Percentiles rank a stretch among this genome's conserved stretches.
Conservation (phyloP, 345 rosid species). For the Melaleuca quinquenervia region DNA sequence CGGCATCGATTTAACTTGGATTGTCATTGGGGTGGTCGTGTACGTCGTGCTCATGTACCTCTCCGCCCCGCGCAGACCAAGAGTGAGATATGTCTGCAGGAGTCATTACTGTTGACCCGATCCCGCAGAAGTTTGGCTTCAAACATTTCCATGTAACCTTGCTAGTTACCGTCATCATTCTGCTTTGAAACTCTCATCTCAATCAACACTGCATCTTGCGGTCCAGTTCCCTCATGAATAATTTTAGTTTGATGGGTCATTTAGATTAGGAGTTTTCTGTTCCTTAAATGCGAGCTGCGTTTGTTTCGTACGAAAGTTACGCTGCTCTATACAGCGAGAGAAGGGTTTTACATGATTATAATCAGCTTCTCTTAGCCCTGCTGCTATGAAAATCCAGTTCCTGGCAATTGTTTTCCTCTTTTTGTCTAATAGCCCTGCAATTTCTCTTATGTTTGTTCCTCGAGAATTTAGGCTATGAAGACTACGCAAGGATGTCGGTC, state of each 20-base stretch:
- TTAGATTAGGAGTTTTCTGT: not conserved
- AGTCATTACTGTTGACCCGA: conserved; percentile 8
- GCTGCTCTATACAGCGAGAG: not conserved
- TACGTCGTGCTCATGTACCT: conserved; percentile 27
- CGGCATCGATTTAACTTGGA: not conserved
- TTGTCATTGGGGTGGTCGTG: conserved; percentile 20
- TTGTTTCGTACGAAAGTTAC: not conserved
- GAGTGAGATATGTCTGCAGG: conserved; percentile 6
- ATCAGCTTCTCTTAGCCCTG: not conserved
- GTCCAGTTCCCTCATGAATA: not conserved
- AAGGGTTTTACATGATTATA: not conserved
- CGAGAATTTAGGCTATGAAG: not conserved
- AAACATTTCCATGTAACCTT: not conserved
- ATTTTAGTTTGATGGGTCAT: not conserved
- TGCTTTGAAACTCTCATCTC: not conserved
- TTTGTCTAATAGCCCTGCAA: not conserved
- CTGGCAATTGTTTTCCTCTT: not conserved
- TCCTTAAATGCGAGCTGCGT: not conserved
- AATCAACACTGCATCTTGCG: not conserved
- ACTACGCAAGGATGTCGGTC: not conserved
- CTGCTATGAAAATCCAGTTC: not conserved
- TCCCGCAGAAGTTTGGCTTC: not conserved
- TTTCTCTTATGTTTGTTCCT: not conserved
- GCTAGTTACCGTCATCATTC: not conserved
- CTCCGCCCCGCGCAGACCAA: conserved; percentile 18